Evolutionary conservation across 768 basidiomycete genomes (phyloP), one percentile per base, ranked within the genome.

Genomic region (Termitomyces sp.): DNA sequence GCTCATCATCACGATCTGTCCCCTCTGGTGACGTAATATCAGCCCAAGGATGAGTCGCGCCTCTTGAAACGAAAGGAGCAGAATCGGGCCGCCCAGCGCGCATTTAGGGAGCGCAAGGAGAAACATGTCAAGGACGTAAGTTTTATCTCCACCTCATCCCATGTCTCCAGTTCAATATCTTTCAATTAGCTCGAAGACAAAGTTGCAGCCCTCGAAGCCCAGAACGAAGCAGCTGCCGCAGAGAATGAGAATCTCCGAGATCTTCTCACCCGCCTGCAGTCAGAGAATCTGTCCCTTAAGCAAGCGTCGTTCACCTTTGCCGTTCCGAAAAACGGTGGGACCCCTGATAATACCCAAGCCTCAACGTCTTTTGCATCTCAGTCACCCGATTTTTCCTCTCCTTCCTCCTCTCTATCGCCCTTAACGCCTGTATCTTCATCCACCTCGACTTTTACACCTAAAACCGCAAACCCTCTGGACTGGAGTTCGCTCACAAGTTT

Each of bases 51-150:
- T 63, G 91, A 93, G 66, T 72, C 79, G 5, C 83, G 91, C 24
- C 73, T 93, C 5, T 61, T 91, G 63, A 95, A 96, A 69, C 87
- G 96, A 62, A 98, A 98, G 75, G 92, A 98, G 66, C 96, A 98
- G 75, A 99, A 99, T 66, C 81, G 96, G 57, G 94, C 95, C 3
- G 96, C 96, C 7, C 97, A 99, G 73, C 87, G 96, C 55, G 96
- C 96, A 1, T 99, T 99, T 78, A 80, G 96, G 57, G 97, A 98
- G 73, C 83, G 96, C 61, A 95, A 98, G 74, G 96, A 99, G 76
- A 93, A 92, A 67, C 95, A 97, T 71, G 93, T 98, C 63, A 94
- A 93, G 70, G 95, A 97, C 70, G 95, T 97, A 68, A 76, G 93
- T 81, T 42, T 16, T 33, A 1, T 37, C 41, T 57, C 16, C 37